Evolutionary conservation across 805 yeast genomes (phyloP), one percentile per base, ranked within the genome.

Genomic region (Ogataea nitratoaversa): DNA sequence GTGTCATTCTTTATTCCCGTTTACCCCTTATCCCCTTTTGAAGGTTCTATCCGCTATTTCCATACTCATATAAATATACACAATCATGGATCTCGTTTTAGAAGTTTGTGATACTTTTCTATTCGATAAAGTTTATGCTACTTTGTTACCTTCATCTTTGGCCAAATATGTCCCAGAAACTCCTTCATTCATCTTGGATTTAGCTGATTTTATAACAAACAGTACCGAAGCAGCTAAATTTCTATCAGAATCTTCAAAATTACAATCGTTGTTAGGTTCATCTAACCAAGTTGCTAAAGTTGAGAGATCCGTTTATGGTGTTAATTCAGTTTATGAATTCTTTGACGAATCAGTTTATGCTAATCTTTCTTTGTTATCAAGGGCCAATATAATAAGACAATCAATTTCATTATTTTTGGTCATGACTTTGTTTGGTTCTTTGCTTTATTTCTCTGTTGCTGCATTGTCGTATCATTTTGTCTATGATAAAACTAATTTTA

Each of bases 401-500:
- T 47, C 70, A 14, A 30, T 86, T 11, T 72, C 93, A 14, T 67
- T 91, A 36, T 79, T 82, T 50, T 42, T 79, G 9, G 62, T 90
- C 33, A 84, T 89, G 50, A 76, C 88, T 24, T 42, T 91, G 5
- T 90, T 91, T 54, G 99, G 98, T 32, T 82, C 91, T 85, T 29
- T 80, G n/a, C 64, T 91, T 33, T 93, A 93, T 63, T 68, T 89
- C 32, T 50, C 66, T 16, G 82, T 79, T 38, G 98, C 98, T 3
- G 70, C 80, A 13, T 53, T 84, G n/a, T 80, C 95, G 9, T 93
- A 85, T 61, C 50, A 71, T 28, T 78, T 83, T 51, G 79, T 93
- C 19, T 93, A 87, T 60, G 97, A 93, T 65, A 84, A 82, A 59
- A 80, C 81, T 40, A 86, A 88, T 43, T 88, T 91, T 74, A 87